These are phyloP conservation scores for Lignosus rhinocerotis DNA, from an alignment of 1,284 basidiomycete species.

Conservation along the genomic window DNA sequence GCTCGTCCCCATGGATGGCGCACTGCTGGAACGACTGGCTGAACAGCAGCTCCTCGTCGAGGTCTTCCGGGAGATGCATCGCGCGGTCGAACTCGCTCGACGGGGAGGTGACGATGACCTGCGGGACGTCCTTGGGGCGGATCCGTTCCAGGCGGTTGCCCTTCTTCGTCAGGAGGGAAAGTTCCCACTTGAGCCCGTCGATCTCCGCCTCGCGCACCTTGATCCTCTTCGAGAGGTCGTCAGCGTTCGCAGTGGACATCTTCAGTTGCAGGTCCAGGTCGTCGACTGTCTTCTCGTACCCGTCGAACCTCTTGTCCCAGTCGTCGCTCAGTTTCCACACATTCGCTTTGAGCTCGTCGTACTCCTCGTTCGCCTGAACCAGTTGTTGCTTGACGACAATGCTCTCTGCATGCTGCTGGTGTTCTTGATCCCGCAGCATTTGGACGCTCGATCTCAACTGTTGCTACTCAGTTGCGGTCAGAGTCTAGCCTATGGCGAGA, in stretches of 20 bases:
- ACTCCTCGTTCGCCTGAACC: not conserved
- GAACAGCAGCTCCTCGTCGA: too few species aligned
- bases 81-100: not conserved
- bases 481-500: too few species aligned
- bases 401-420: too few species aligned
- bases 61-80: too few species aligned
- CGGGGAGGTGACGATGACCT: not conserved
- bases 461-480: too few species aligned
- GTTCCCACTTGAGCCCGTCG: not conserved
- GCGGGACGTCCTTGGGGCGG: not conserved
- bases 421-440: too few species aligned
- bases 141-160: not conserved
- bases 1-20: too few species aligned
- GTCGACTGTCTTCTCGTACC: not conserved
- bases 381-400: too few species aligned
- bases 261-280: not conserved
- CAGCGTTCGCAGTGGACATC: not conserved
- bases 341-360: not conserved
- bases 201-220: not conserved
- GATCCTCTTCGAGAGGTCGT: not conserved
- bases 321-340: not conserved
- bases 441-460: too few species aligned
- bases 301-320: not conserved
- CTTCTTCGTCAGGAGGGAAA: not conserved
- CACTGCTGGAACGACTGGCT: too few species aligned